Evolutionary conservation across 2,329 filamentous ascomycete genomes (phyloP).

Genomic region (Aspergillus sp.): DNA sequence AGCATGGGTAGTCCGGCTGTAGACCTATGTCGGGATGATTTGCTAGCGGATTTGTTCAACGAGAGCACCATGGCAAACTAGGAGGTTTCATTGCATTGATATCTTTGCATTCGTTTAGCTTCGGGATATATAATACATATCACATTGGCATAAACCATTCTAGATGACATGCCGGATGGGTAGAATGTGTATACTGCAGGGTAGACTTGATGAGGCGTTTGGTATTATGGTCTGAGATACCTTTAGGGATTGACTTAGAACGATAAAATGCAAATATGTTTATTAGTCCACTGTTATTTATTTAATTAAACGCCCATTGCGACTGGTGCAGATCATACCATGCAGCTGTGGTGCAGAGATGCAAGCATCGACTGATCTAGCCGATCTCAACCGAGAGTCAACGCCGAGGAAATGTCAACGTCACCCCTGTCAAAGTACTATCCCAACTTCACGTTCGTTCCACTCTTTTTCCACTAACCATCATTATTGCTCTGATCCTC

Average conservation of each 20-base stretch:
- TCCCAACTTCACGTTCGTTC: not conserved
- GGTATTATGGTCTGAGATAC: too few species aligned
- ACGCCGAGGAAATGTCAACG: not conserved
- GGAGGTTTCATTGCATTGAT: conserved; percentile 4
- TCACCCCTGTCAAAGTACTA: not conserved
- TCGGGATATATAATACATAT: too few species aligned
- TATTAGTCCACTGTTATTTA: too few species aligned
- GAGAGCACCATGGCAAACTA: conserved; percentile 56
- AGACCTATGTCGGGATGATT: conserved; percentile 56
- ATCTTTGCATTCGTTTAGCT: too few species aligned
- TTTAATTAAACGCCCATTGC: too few species aligned
- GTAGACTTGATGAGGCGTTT: too few species aligned
- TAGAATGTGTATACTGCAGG: too few species aligned
- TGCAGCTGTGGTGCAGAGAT: not conserved
- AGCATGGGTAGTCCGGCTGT: conserved; percentile 69
- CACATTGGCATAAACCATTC: too few species aligned
- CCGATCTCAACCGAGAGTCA: conserved; percentile 6
- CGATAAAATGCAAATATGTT: too few species aligned
- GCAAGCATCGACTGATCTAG: not conserved
- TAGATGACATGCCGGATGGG: too few species aligned
- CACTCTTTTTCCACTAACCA: conserved; percentile 6
- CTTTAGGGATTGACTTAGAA: too few species aligned
- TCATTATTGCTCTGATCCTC: too few species aligned
- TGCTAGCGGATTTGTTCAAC: conserved; percentile 75
- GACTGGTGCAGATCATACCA: not conserved